Evolutionary conservation across 257 asterid species (phyloP).

Genomic region (Petunia axillaris): DNA sequence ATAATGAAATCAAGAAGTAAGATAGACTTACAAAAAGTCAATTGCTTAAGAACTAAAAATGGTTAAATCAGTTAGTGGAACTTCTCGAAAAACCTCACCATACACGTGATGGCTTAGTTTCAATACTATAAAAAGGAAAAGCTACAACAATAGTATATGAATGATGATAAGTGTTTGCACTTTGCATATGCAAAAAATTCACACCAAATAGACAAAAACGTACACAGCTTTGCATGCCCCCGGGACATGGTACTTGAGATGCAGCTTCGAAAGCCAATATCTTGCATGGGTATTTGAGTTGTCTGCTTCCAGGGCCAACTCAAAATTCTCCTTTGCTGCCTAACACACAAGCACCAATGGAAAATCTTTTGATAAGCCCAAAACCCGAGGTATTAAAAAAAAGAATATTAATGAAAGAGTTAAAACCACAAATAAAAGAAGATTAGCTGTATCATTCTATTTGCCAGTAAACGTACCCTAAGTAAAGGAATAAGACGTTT

Average conservation of each 20-base stretch:
- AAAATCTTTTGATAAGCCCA: slow-evolving; percentile 5
- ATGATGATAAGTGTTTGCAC: neutral
- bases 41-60: neutral
- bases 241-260: slow-evolving; percentile 88
- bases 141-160: neutral
- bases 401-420: neutral
- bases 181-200: neutral
- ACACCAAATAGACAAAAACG: slow-evolving; percentile 31
- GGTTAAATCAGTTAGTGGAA: neutral
- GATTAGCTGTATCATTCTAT: neutral
- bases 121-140: neutral
- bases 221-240: slow-evolving; percentile 88
- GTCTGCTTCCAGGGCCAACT: slow-evolving; percentile 94
- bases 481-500: slow-evolving; percentile 80
- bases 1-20: neutral
- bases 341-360: slow-evolving; percentile 40
- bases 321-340: slow-evolving; percentile 90
- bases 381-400: slow-evolving; percentile 20
- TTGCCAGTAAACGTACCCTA: slow-evolving; percentile 48
- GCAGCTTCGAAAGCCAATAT: slow-evolving; percentile 89
- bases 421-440: neutral
- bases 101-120: neutral
- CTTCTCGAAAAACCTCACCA: neutral
- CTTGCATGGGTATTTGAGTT: slow-evolving; percentile 86
- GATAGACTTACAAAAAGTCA: neutral